phyloP scores from a whole-genome alignment of 768 basidiomycete genomes.

The Pleurotus citrinopileatus region DNA sequence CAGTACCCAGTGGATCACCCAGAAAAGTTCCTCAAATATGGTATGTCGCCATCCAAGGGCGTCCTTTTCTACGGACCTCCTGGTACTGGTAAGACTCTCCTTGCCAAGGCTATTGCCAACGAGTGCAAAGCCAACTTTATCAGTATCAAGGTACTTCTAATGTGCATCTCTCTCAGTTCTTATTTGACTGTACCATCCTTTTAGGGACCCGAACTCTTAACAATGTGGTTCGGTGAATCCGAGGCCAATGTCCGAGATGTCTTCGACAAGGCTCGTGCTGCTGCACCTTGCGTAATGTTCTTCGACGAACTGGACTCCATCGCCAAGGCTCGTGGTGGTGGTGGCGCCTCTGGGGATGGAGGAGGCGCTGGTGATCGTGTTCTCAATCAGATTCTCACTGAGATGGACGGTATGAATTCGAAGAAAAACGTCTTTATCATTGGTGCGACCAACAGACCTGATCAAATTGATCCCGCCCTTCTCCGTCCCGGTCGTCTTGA shows the following conservation, averaged over 20 bases:
- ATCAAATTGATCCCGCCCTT: constrained; percentile 91
- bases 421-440: constrained; percentile 99
- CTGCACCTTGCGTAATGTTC: constrained; percentile 99
- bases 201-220: constrained; percentile 92
- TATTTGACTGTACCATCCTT: background rate
- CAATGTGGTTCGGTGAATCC: constrained; percentile 99
- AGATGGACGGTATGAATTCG: constrained; percentile 98
- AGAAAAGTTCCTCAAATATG: constrained; percentile 99
- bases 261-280: constrained; percentile 99
- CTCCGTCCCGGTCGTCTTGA: constrained; percentile 98
- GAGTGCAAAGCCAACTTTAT: constrained; percentile 99
- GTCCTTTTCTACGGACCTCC: constrained; percentile 99
- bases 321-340: constrained; percentile 93
- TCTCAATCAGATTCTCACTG: constrained; percentile 93
- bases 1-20: constrained; percentile 99
- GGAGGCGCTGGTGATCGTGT: constrained; percentile 98
- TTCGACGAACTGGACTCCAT: constrained; percentile 99
- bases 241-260: constrained; percentile 99
- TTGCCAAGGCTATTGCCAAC: constrained; percentile 98
- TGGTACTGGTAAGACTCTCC: constrained; percentile 98
- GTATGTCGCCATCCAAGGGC: constrained; percentile 99
- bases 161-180: background rate
- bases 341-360: constrained; percentile 77
- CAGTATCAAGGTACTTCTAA: constrained; percentile 78
- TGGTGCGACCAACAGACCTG: constrained; percentile 94